phyloP scores from a whole-genome alignment of 2,329 filamentous ascomycete species.

The Alternaria novae-zelandiae region DNA sequence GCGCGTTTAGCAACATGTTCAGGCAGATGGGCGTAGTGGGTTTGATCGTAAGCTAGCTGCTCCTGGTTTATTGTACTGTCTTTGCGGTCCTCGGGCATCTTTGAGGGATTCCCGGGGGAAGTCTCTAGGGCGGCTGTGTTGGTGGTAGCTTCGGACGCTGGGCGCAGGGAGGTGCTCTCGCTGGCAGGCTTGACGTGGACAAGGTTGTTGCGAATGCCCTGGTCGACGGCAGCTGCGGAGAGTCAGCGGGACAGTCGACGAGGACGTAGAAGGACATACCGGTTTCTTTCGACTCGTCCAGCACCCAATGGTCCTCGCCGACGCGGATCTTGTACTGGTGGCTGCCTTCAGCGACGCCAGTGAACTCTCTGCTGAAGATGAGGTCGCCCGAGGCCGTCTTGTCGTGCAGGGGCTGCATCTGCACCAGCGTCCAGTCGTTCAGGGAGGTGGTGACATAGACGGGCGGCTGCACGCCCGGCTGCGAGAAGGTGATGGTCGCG shows the following conservation, averaged over 20 bases:
- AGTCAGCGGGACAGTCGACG: slow-evolving; percentile 21
- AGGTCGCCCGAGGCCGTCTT: slow-evolving; percentile 60
- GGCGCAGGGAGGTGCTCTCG: not conserved
- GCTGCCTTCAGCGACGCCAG: slow-evolving; percentile 62
- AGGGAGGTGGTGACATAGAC: slow-evolving; percentile 75
- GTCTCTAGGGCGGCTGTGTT: not conserved
- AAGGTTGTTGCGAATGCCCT: slow-evolving; percentile 62
- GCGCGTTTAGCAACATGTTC: slow-evolving; percentile 24
- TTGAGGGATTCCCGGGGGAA: not conserved
- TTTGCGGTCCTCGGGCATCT: slow-evolving; percentile 21
- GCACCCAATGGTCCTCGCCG: slow-evolving; percentile 68
- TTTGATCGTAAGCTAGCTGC: slow-evolving; percentile 23
- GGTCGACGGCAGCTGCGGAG: slow-evolving; percentile 56
- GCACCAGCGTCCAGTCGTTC: slow-evolving; percentile 69
- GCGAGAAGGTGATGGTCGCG: slow-evolving; percentile 67
- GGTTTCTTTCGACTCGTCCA: slow-evolving; percentile 67
- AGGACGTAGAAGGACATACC: slow-evolving; percentile 55
- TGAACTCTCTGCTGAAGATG: slow-evolving; percentile 64
- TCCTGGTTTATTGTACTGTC: slow-evolving; percentile 24
- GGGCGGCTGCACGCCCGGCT: slow-evolving; percentile 67
- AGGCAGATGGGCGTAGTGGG: slow-evolving; percentile 15
- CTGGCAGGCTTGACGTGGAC: slow-evolving; percentile 43
- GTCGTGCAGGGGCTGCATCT: slow-evolving; percentile 63
- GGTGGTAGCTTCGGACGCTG: slow-evolving; percentile 1
- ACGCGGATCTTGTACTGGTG: slow-evolving; percentile 79